phyloP scores from a whole-genome alignment of 176 grass and related monocot species.

The Musa beccarii region DNA sequence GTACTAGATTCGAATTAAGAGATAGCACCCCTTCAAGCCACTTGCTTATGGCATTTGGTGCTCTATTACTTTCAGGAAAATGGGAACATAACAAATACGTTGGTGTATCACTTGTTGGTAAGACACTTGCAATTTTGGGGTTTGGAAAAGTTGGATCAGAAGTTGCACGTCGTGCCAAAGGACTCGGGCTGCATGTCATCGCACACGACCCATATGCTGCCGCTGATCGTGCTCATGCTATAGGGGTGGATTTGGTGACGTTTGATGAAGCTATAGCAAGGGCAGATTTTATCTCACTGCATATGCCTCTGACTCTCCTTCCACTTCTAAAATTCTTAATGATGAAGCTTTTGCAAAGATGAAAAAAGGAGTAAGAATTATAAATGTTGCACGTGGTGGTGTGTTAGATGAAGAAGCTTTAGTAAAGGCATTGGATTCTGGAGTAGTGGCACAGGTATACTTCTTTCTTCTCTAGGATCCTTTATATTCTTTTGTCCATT shows the following conservation, averaged over 20 bases:
- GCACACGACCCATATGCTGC: constrained; percentile 85
- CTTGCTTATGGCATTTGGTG: neutral
- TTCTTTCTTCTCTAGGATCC: neutral
- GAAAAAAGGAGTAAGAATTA: constrained; percentile 66
- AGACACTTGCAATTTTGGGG: constrained; percentile 77
- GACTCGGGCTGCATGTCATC: constrained; percentile 67
- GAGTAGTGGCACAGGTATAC: constrained; percentile 59
- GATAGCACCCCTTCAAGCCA: no score
- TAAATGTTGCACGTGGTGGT: constrained; percentile 93
- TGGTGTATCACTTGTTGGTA: constrained; percentile 75
- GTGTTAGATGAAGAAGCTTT: constrained; percentile 83
- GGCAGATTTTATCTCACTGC: constrained; percentile 89
- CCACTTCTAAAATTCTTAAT: constrained; percentile 60
- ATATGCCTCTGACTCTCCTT: constrained; percentile 81
- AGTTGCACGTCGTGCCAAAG: constrained; percentile 72
- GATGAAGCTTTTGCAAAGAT: constrained; percentile 75
- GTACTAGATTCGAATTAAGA: neutral
- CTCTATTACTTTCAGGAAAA: constrained; percentile 38
- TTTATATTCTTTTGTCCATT: neutral
- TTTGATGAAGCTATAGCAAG: constrained; percentile 72
- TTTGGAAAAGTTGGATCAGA: constrained; percentile 95
- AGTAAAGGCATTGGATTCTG: constrained; percentile 69
- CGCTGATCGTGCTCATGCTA: constrained; percentile 60
- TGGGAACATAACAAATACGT: constrained; percentile 76
- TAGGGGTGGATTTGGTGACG: constrained; percentile 72